Conservation (phyloP, 306 rosid species). For the Abrus precatorius region DNA sequence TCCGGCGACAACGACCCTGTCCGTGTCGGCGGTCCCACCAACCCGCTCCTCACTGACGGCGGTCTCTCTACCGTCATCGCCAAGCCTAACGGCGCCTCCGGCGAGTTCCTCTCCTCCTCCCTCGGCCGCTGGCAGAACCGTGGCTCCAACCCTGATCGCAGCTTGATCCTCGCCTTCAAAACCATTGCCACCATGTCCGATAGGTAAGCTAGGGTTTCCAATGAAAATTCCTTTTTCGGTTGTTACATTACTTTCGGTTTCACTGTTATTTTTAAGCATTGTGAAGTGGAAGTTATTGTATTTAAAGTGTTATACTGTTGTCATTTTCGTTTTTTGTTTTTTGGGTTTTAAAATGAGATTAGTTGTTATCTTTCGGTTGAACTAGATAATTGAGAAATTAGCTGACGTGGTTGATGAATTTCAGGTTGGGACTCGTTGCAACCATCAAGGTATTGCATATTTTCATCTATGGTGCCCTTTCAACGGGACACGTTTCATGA, state of each 20-base stretch:
- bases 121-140: slow-evolving; percentile 99
- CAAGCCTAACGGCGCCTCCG: slow-evolving; percentile 83
- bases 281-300: not conserved
- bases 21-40: slow-evolving; percentile 93
- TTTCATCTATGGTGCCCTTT: too few species aligned
- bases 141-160: slow-evolving; percentile 92
- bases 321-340: not conserved
- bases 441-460: slow-evolving; percentile 83
- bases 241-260: too few species aligned
- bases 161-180: slow-evolving; percentile 82
- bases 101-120: slow-evolving; percentile 86
- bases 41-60: slow-evolving; percentile 85
- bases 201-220: slow-evolving; percentile 60
- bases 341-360: not conserved
- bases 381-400: not conserved
- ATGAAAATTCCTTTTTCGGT: too few species aligned
- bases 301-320: not conserved
- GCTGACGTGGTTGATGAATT: slow-evolving; percentile 59
- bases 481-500: not conserved
- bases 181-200: slow-evolving; percentile 97
- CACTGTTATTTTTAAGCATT: too few species aligned
- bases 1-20: slow-evolving; percentile 96
- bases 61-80: slow-evolving; percentile 95
- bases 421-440: slow-evolving; percentile 98
- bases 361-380: not conserved